Base-by-base conservation (phyloP, 148 eudicot genomes). In the Tetragonia tetragonoides region DNA sequence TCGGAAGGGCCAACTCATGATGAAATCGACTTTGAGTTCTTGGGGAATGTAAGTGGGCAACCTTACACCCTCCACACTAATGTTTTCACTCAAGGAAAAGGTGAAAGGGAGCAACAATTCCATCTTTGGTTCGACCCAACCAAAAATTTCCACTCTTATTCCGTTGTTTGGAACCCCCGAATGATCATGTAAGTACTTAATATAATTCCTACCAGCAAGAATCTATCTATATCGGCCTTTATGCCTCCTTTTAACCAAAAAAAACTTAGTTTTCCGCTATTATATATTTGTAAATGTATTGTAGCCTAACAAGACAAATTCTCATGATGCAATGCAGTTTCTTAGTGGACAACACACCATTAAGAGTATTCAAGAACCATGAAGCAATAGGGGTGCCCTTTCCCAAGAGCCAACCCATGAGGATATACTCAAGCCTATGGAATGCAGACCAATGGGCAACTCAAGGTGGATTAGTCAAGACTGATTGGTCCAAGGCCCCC, bases 391-490 rank as follows among this genome's bases (percentile, higher is more conserved):
- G 92, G 10, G 90, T 89, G 37, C 78, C 90, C 6, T 89, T 89
- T 80, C 92, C 92, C 34, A 89, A 89, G 79, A 85, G 65, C 64
- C 90, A 89, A 23, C 88, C 92, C 20, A 89, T 89, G 92, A 89
- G 66, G 76, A 85, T 89, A 17, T 89, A 89, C 87, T 89, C 92
- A 10, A 89, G 90, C 76, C 80, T 89, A 2, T 89, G 92, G 92
- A 89, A 87, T 9, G 92, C 92, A 1, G 90, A 89, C 72, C 90
- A 89, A 67, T 89, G 92, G 92, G 92, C 92, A 20, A 89, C 92
- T 2, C 86, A 86, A 84, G 92, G 92, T 0, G 92, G 92, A 1
- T 68, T 83, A 9, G 81, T 89, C 10, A 89, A 89, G 80, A 87
- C 92, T 5, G 90, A 89, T 16, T 89, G 92, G 92, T 37, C 86